Base-by-base conservation (phyloP, 2,329 filamentous ascomycete species). In the Colletotrichum gloeosporioides region DNA sequence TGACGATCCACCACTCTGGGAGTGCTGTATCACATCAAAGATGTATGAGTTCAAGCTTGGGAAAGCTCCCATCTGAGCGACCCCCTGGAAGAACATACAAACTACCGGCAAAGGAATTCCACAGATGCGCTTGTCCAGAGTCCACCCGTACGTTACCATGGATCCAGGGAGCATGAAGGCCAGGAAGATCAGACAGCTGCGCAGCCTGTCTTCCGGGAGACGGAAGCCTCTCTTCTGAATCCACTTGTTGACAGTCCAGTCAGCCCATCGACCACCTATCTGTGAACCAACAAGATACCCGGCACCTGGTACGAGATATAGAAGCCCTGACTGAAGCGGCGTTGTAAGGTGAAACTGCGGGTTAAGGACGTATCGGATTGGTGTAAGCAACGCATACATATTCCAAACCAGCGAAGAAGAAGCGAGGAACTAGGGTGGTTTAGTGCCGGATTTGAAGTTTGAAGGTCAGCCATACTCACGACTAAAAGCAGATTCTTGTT, bases 41-140 rank as follows among this genome's bases (percentile, higher is more conserved):
- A 94, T 96, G 84, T 97, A 96, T 0, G 94, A 95, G 82, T 96
- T 96, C 77, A 96, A 83, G 64, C 90, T 92, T 0, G 94, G 94
- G 80, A 95, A 96, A 79, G 93, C 94, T 81, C 95, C 94, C 8
- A 96, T 86, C 83, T 96, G 93, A 0, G 92, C 93, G 0, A 95
- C 88, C 2, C 94, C 94, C 80, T 96, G 94, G 4, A 94, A 76
- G 81, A 96, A 96, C 88, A 96, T 93, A 79, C 92, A 91, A 9
- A 95, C 88, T 3, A 95, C 93, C 0, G 94, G 94, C 6, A 94
- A 81, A 0, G 89, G 86, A 59, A 92, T 87, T 4, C 89, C 90
- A 5, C 90, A 90, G 4, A 88, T 85, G 12, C 84, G 80, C 73
- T 85, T 85, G 72, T 91, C 87, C 16, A 91, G 84, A 6, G 86